Evolutionary conservation across 148 eudicot genomes (phyloP).

Genomic region (Rheum nobile): DNA sequence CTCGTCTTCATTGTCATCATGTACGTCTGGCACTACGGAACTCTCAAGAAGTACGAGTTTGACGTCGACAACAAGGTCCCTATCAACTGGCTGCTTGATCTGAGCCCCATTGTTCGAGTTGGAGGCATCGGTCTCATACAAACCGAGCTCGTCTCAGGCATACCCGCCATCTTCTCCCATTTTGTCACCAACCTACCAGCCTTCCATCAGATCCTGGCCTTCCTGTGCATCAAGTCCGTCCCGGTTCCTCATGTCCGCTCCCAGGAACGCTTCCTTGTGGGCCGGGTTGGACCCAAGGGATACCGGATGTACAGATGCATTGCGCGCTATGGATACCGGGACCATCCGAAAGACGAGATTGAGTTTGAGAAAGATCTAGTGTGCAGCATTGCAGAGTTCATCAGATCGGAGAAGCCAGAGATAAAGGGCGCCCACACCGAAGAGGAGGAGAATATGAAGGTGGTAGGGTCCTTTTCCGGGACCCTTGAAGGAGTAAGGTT

Average conservation of each 20-base stretch:
- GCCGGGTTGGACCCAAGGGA: slow-evolving; percentile 75
- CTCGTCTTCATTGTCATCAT: slow-evolving; percentile 56
- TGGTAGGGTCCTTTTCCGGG: slow-evolving; percentile 62
- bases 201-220: slow-evolving; percentile 79
- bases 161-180: slow-evolving; percentile 92
- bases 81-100: slow-evolving; percentile 77
- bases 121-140: slow-evolving; percentile 81
- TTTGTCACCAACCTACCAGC: slow-evolving; percentile 92
- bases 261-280: slow-evolving; percentile 71
- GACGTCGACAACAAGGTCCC: slow-evolving; percentile 93
- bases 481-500: slow-evolving; percentile 21
- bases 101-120: slow-evolving; percentile 80
- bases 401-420: slow-evolving; percentile 18
- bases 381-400: slow-evolving; percentile 79
- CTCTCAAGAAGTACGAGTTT: slow-evolving; percentile 65
- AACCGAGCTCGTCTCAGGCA: slow-evolving; percentile 91
- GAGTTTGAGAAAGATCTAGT: slow-evolving; percentile 83
- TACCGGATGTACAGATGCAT: slow-evolving; percentile 71
- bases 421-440: slow-evolving; percentile 3
- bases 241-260: slow-evolving; percentile 85
- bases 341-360: slow-evolving; percentile 65
- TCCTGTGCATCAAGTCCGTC: slow-evolving; percentile 67
- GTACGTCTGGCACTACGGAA: slow-evolving; percentile 90
- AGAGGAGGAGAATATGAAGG: slow-evolving; percentile 41
- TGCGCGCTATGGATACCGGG: slow-evolving; percentile 86